Evolutionary conservation across 78 protist species (phyloP), one percentile per base, ranked within the genome.

Genomic region (Trichosphaerium sp.): DNA sequence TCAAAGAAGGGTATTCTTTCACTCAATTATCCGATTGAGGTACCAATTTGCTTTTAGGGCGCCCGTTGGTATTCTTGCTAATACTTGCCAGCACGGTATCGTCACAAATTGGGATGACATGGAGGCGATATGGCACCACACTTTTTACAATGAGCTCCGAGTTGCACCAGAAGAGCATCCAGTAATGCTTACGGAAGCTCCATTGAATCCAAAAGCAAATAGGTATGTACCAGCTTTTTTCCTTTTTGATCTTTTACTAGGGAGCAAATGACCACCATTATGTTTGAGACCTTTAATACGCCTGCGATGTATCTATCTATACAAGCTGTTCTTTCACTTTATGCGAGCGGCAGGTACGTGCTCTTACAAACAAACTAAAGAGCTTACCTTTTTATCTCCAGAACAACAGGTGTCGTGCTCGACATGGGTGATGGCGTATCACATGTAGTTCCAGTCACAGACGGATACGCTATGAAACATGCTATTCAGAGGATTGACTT

Each of bases 231-330:
- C 86, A 80, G 72, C 93, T 32, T 69, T 82, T 70, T 58, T 21
- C 51, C n/a, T n/a, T n/a, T n/a, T n/a, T n/a, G n/a, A n/a, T n/a
- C n/a, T n/a, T n/a, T n/a, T n/a, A n/a, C n/a, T 21, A 47, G 51
- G 21, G 92, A 84, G 48, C 12, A 71, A 41, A 23, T 34, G 39
- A 42, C 69, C 8, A 75, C 74, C 21, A 76, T 92, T 52, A 82
- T 92, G 93, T 95, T 95, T 49, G 98, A 95, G 65, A 80, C 91
- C 32, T 92, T 95, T 85, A 68, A 74, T 70, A 74, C 65, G 56
- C 96, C 96, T 5, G 94, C 92, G 18, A 29, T 89, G 76, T 90
- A 80, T 83, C 83, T 94, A 43, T 84, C 80, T 38, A 87, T 83
- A 44, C 77, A n/a, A n/a, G 84, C 88, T 10, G 85, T 85, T 12